These are phyloP conservation scores for Phytophthora pinifolia DNA, from an alignment of 352 stramenopile genomes.

Conservation along the genomic window DNA sequence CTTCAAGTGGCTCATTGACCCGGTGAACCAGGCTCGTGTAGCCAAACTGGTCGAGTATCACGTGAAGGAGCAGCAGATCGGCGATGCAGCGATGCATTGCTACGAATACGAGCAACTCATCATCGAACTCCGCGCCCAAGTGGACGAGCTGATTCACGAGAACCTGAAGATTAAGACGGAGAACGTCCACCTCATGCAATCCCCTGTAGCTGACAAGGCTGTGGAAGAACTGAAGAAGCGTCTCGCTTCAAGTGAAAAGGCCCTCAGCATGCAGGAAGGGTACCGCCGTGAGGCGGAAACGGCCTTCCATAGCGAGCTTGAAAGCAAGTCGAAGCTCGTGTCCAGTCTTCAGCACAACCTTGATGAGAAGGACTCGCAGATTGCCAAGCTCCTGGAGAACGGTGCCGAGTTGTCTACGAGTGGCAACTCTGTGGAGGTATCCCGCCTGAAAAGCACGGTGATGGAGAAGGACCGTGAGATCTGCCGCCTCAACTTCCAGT, in stretches of 20 bases:
- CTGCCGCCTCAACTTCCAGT: slow-evolving; percentile 73
- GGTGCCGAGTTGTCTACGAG: slow-evolving; percentile 34
- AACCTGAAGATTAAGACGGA: slow-evolving; percentile 64
- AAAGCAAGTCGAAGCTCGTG: slow-evolving; percentile 31
- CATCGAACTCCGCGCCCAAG: slow-evolving; percentile 50
- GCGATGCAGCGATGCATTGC: slow-evolving; percentile 13
- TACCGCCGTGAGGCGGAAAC: slow-evolving; percentile 53
- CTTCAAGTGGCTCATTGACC: slow-evolving; percentile 58
- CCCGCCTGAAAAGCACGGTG: slow-evolving; percentile 45
- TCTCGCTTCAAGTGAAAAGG: slow-evolving; percentile 39
- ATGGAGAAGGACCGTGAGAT: slow-evolving; percentile 84
- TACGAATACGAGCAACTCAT: slow-evolving; percentile 38
- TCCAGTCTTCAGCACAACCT: slow-evolving; percentile 38
- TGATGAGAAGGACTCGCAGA: slow-evolving; percentile 48
- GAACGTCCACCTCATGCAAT: slow-evolving; percentile 45
- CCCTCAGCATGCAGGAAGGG: slow-evolving; percentile 42
- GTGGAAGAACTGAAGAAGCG: slow-evolving; percentile 36
- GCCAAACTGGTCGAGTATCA: slow-evolving; percentile 55
- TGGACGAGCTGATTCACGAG: slow-evolving; percentile 59
- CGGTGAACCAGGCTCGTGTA: slow-evolving; percentile 46
- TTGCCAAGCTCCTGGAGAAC: slow-evolving; percentile 41
- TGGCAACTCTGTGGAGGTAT: slow-evolving; percentile 37
- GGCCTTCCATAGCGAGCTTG: slow-evolving; percentile 45
- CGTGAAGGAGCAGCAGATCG: slow-evolving; percentile 32
- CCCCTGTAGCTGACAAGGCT: slow-evolving; percentile 27